Evolutionary conservation across 2,329 filamentous ascomycete species (phyloP).

Genomic region (Teratosphaeria epicoccoides): DNA sequence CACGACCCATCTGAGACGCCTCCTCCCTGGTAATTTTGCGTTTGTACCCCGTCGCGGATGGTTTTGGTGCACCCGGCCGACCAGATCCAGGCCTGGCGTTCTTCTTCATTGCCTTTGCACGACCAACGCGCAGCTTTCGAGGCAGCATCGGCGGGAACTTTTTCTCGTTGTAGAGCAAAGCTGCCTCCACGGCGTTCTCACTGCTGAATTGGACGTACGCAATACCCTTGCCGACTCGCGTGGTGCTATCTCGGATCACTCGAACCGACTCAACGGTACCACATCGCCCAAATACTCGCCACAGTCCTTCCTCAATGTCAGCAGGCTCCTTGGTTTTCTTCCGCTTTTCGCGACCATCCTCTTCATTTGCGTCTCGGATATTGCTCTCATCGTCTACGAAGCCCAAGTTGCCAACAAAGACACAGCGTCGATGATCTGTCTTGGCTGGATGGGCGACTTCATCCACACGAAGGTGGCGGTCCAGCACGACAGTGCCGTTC

Average conservation of each 20-base stretch:
- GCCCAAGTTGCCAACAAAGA: slow-evolving; percentile 92
- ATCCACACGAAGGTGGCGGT: slow-evolving; percentile 83
- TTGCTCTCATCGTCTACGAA: slow-evolving; percentile 88
- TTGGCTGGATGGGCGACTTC: slow-evolving; percentile 77
- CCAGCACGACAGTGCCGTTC: slow-evolving; percentile 75
- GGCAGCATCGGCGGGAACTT: slow-evolving; percentile 93
- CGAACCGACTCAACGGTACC: slow-evolving; percentile 88
- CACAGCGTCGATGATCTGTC: slow-evolving; percentile 75
- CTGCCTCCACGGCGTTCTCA: slow-evolving; percentile 79
- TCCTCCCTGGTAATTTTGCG: slow-evolving; percentile 61
- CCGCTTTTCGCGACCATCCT: slow-evolving; percentile 47
- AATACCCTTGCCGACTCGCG: slow-evolving; percentile 89
- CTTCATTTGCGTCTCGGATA: slow-evolving; percentile 49
- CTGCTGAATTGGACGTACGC: slow-evolving; percentile 96
- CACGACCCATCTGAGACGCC: slow-evolving; percentile 61
- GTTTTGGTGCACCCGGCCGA: slow-evolving; percentile 16
- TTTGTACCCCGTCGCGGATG: slow-evolving; percentile 45
- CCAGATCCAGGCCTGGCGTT: slow-evolving; percentile 31
- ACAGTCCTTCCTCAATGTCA: slow-evolving; percentile 87
- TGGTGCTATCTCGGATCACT: slow-evolving; percentile 78
- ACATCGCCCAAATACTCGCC: slow-evolving; percentile 65
- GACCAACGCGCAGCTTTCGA: slow-evolving; percentile 70
- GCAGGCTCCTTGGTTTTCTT: slow-evolving; percentile 64
- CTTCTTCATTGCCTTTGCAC: slow-evolving; percentile 62
- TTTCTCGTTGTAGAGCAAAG: slow-evolving; percentile 77